Conservation (phyloP, 345 rosid species). For the Ailanthus altissimus region DNA sequence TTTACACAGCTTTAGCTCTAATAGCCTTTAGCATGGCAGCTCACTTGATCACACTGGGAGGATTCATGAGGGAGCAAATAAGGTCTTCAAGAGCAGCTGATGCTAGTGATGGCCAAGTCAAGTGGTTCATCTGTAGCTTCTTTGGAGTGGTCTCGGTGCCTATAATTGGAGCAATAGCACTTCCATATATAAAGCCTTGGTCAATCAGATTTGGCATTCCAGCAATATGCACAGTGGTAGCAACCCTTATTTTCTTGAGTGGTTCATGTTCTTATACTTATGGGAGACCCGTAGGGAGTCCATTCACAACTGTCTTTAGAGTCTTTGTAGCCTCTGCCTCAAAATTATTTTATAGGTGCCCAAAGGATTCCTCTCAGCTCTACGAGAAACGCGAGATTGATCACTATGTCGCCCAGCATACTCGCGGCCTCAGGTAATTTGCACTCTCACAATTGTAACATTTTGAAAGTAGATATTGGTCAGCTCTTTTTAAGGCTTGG, state of each 20-base stretch:
- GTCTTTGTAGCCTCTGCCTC: constrained; percentile 38
- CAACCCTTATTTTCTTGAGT: constrained; percentile 35
- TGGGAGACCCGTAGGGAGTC: constrained; percentile 31
- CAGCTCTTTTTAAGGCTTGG: background rate
- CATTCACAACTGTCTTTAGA: constrained; percentile 34
- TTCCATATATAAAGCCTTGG: constrained; percentile 36
- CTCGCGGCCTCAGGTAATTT: constrained; percentile 30
- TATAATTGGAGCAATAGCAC: background rate
- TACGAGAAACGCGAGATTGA: constrained; percentile 26
- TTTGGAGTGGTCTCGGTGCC: background rate
- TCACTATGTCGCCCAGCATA: constrained; percentile 22
- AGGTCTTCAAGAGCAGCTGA: background rate
- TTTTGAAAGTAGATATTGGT: background rate
- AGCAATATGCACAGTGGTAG: constrained; percentile 31
- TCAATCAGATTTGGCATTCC: constrained; percentile 40
- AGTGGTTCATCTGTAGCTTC: background rate
- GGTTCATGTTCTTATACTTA: constrained; percentile 27
- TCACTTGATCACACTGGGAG: constrained; percentile 5
- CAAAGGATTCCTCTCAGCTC: constrained; percentile 18
- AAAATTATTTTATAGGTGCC: constrained; percentile 23
- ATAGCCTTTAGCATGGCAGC: constrained; percentile 23
- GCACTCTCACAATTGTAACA: background rate
- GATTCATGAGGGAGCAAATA: constrained; percentile 5
- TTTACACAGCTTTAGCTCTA: constrained; percentile 23
- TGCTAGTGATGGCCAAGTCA: background rate